Conservation (phyloP, 352 stramenopile species). For the Pythium sp. region DNA sequence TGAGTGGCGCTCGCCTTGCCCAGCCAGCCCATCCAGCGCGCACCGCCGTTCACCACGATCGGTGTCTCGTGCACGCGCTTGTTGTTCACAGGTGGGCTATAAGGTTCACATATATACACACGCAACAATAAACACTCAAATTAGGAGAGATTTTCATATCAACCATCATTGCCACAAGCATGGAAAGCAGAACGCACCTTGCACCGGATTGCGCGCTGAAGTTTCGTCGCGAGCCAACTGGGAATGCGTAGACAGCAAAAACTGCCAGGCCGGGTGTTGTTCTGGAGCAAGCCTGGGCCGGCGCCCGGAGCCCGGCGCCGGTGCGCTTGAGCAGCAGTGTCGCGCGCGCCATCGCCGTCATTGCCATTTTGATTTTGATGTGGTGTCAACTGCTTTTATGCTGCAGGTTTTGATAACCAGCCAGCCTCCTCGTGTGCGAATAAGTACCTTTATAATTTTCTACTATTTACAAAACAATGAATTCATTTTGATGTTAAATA, state of each 20-base stretch:
- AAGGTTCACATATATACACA: neutral
- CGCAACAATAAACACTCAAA: neutral
- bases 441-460: neutral
- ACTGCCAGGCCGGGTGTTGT: neutral
- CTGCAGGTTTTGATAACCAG: neutral
- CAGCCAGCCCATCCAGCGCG: slow-evolving; percentile 53
- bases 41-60: slow-evolving; percentile 51
- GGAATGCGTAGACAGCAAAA: neutral
- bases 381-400: neutral
- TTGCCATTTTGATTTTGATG: neutral
- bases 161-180: neutral
- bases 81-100: slow-evolving; percentile 24
- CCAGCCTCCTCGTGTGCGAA: neutral
- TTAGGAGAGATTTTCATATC: neutral
- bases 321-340: slow-evolving; percentile 3
- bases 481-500: too few relatives aligned
- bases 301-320: neutral
- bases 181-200: slow-evolving; percentile 6
- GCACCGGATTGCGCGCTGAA: slow-evolving; percentile 6
- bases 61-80: slow-evolving; percentile 50
- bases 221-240: neutral
- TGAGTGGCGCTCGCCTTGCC: slow-evolving; percentile 57
- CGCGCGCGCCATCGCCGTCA: neutral
- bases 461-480: neutral
- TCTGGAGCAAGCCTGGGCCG: neutral